Percentiles rank a stretch among this genome's conserved stretches.
phyloP scores from a whole-genome alignment of 129 eudicot species.

The Arctium lappa region DNA sequence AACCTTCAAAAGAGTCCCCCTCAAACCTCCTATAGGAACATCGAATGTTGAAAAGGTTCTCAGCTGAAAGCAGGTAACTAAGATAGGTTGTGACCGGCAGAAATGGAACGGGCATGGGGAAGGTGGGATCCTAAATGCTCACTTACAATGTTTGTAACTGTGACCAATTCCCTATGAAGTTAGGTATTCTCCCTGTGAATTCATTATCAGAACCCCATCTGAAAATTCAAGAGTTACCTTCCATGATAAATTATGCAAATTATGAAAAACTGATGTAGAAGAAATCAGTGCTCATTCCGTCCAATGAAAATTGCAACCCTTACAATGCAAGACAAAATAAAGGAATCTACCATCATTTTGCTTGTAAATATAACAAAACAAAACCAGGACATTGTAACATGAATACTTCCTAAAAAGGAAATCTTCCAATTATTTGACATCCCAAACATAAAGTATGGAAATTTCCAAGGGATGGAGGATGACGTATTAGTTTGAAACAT shows the following conservation, averaged over 20 bases:
- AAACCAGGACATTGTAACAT: neutral
- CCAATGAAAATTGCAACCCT: neutral
- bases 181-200: too few relatives aligned
- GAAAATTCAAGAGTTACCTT: too few relatives aligned
- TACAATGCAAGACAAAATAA: too few relatives aligned
- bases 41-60: neutral
- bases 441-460: neutral
- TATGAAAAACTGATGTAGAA: neutral
- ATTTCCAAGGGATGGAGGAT: too few relatives aligned
- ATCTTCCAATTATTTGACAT: neutral
- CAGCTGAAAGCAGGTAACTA: neutral
- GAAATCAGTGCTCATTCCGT: neutral
- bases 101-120: neutral
- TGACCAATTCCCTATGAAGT: too few relatives aligned
- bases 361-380: too few relatives aligned
- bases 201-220: too few relatives aligned
- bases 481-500: neutral
- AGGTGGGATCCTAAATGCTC: neutral
- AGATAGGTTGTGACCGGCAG: neutral
- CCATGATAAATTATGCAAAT: too few relatives aligned
- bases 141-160: constrained; percentile 31
- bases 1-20: constrained; percentile 79
- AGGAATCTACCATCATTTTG: too few relatives aligned
- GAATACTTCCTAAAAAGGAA: neutral
- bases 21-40: constrained; percentile 58